Percentiles rank a stretch among this genome's conserved stretches.
Conservation (phyloP, 2,329 filamentous ascomycete species). For the Allantophomopsis cytisporea region DNA sequence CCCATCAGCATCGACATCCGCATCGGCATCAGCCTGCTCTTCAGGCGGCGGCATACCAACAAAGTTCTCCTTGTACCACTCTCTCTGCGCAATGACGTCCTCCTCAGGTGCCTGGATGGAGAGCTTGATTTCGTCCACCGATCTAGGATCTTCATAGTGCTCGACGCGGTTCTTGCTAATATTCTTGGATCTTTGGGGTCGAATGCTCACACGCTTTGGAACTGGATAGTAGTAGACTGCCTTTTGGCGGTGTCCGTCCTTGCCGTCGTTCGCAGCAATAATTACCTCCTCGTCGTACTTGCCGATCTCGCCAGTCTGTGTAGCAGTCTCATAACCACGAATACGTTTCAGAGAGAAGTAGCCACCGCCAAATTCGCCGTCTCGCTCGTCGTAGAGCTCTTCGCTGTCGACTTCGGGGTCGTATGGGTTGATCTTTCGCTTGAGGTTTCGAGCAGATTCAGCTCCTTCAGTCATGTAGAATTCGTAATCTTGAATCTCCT, state of each 20-base stretch:
- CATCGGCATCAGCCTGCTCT: constrained; percentile 12
- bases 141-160: constrained; percentile 27
- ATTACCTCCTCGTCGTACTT: constrained; percentile 54
- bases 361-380: constrained; percentile 24
- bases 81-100: constrained; percentile 35
- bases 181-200: constrained; percentile 49
- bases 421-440: constrained; percentile 43
- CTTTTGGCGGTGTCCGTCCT: constrained; percentile 33
- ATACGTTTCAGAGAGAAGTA: constrained; percentile 49
- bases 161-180: constrained; percentile 30
- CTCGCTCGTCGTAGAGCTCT: constrained; percentile 37
- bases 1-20: constrained; percentile 8
- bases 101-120: constrained; percentile 40
- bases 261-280: constrained; percentile 41
- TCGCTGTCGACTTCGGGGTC: constrained; percentile 40
- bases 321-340: constrained; percentile 49
- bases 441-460: constrained; percentile 37
- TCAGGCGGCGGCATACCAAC: constrained; percentile 8
- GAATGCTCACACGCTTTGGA: constrained; percentile 47
- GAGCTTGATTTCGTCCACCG: constrained; percentile 41
- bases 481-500: constrained; percentile 50
- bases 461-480: constrained; percentile 44
- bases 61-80: constrained; percentile 28
- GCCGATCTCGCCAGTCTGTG: constrained; percentile 35
- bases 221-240: constrained; percentile 57